These are phyloP conservation scores for Fonsecaea nubica DNA, from an alignment of 2,329 filamentous ascomycete species.

Conservation along the genomic window DNA sequence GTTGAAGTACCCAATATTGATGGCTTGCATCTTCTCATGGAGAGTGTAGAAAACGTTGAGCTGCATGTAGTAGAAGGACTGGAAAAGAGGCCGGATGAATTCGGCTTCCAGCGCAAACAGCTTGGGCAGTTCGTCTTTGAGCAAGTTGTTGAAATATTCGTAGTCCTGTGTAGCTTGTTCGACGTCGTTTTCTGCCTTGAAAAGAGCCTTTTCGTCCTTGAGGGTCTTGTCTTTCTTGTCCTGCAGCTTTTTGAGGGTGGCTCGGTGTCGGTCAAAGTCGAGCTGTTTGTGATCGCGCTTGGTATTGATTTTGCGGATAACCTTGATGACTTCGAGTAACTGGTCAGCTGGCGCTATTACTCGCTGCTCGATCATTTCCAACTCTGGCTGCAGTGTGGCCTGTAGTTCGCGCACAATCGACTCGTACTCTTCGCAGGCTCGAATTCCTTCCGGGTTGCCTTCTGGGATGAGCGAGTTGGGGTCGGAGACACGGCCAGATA, in stretches of 20 bases:
- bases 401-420: slow-evolving; percentile 87
- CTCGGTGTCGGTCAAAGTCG: slow-evolving; percentile 88
- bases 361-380: slow-evolving; percentile 95
- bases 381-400: slow-evolving; percentile 83
- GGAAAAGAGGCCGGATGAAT: slow-evolving; percentile 96
- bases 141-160: slow-evolving; percentile 95
- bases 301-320: slow-evolving; percentile 82
- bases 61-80: slow-evolving; percentile 99
- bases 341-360: slow-evolving; percentile 93
- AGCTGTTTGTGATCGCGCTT: slow-evolving; percentile 98
- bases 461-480: slow-evolving; percentile 80
- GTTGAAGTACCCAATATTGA: slow-evolving; percentile 98
- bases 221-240: slow-evolving; percentile 96
- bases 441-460: slow-evolving; percentile 90
- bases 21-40: slow-evolving; percentile 95
- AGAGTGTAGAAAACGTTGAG: slow-evolving; percentile 98
- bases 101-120: slow-evolving; percentile 88
- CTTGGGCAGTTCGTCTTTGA: slow-evolving; percentile 94
- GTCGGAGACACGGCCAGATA: slow-evolving; percentile 93
- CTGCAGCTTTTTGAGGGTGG: slow-evolving; percentile 87
- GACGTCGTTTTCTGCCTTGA: slow-evolving; percentile 90
- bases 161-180: slow-evolving; percentile 94
- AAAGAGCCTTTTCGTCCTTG: slow-evolving; percentile 97
- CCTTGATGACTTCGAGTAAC: slow-evolving; percentile 91
- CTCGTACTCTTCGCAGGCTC: slow-evolving; percentile 96